phyloP scores from a whole-genome alignment of 2,329 filamentous ascomycete species.

The Dactylellina sp. region DNA sequence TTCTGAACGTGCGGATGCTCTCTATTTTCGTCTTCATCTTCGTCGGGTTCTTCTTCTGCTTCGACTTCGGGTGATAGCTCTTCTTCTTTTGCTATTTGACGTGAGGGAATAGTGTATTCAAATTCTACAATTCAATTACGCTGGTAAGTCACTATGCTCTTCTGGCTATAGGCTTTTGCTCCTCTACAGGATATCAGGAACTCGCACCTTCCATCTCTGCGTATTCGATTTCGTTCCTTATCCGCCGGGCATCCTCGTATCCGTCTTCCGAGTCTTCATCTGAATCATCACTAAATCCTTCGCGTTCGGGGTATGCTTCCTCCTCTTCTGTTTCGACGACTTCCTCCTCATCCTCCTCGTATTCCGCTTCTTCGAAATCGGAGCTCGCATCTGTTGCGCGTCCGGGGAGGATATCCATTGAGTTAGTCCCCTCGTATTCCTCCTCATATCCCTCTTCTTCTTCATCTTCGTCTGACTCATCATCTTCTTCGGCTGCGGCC shows the following conservation, averaged over 20 bases:
- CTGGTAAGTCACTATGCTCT: constrained; percentile 1
- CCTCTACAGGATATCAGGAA: constrained; percentile 7
- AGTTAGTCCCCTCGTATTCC: constrained; percentile 2
- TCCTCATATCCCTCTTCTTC: constrained; percentile 13
- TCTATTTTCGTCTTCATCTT: background rate
- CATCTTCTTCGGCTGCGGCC: background rate
- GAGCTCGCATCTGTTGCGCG: constrained; percentile 1
- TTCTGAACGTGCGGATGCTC: too few species aligned
- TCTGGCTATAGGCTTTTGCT: background rate
- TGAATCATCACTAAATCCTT: background rate
- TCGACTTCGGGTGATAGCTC: too few species aligned
- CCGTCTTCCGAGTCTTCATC: background rate
- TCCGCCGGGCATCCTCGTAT: constrained; percentile 1
- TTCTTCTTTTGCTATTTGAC: constrained; percentile 9
- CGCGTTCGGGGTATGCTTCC: constrained; percentile 17
- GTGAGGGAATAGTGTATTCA: constrained; percentile 4
- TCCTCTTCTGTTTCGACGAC: constrained; percentile 28
- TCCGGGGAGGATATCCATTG: background rate
- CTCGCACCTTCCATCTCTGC: constrained; percentile 46
- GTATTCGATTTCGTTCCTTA: constrained; percentile 24
- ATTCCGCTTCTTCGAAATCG: constrained; percentile 7
- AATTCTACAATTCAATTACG: constrained; percentile 27
- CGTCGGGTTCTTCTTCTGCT: constrained; percentile 15
- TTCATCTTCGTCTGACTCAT: constrained; percentile 3
- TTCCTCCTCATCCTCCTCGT: constrained; percentile 1